phyloP scores from a whole-genome alignment of 306 rosid genomes.

The Crotalaria pallida region DNA sequence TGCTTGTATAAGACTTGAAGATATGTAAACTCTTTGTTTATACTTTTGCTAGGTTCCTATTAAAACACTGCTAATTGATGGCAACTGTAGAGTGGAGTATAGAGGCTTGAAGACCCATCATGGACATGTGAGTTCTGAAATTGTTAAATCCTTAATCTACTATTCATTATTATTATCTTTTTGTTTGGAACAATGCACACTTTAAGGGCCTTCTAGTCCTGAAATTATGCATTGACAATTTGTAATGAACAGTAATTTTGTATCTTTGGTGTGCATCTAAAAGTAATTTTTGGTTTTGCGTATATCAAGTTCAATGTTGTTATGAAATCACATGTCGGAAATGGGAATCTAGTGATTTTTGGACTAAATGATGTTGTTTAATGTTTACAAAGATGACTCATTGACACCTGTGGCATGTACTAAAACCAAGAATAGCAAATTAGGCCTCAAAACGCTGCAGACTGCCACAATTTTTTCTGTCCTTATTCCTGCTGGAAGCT shows the following conservation, averaged over 20 bases:
- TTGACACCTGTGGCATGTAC: slow-evolving; percentile 3
- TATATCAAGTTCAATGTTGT: background rate
- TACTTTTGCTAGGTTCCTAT: slow-evolving; percentile 72
- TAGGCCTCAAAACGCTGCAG: background rate
- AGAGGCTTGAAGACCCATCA: slow-evolving; percentile 98
- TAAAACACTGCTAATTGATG: slow-evolving; percentile 82
- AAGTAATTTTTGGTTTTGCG: slow-evolving; percentile 1
- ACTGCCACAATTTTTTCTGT: background rate
- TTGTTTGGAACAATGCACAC: background rate
- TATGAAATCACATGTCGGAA: background rate
- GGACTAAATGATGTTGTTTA: slow-evolving; percentile 6
- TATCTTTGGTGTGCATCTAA: background rate
- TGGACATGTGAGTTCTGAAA: slow-evolving; percentile 85
- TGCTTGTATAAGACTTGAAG: background rate
- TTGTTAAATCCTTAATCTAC: background rate
- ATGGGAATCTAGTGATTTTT: background rate
- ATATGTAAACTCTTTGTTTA: slow-evolving; percentile 10
- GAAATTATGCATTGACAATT: background rate
- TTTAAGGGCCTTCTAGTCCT: background rate
- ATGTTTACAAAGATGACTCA: slow-evolving; percentile 5
- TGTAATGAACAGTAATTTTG: background rate
- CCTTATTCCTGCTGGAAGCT: background rate
- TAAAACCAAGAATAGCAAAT: background rate
- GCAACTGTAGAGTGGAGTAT: slow-evolving; percentile 99
- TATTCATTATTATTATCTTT: background rate